Conservation (phyloP, 768 basidiomycete species). For the Pleurotus pulmonarius region DNA sequence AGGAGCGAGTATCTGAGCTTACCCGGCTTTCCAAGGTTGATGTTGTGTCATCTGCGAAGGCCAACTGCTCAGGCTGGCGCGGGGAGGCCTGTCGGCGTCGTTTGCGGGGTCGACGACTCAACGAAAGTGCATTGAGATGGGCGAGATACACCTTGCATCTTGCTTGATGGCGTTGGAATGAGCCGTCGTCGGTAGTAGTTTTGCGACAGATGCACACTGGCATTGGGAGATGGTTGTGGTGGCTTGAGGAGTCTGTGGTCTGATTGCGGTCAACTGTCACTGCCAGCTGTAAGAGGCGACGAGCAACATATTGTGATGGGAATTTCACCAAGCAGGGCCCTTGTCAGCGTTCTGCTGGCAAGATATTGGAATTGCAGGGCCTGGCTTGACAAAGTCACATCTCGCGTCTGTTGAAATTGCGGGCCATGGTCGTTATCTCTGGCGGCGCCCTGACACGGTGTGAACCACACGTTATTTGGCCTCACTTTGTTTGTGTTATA, state of each 20-base stretch:
- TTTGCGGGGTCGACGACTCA: too few relatives aligned
- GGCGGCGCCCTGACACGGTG: not conserved
- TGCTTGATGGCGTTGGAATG: too few relatives aligned
- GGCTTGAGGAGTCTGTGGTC: constrained; percentile 13
- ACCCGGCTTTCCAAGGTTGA: too few relatives aligned
- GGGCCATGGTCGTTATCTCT: not conserved
- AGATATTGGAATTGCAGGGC: not conserved
- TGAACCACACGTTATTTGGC: not conserved
- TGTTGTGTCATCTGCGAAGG: too few relatives aligned
- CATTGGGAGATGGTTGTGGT: constrained; percentile 10
- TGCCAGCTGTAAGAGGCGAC: constrained; percentile 15
- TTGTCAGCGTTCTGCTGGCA: not conserved
- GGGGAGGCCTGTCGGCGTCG: too few relatives aligned
- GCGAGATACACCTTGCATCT: too few relatives aligned
- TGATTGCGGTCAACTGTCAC: too few relatives aligned
- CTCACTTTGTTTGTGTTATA: not conserved
- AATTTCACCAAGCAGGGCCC: constrained; percentile 15
- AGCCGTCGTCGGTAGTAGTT: too few relatives aligned
- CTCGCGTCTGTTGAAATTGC: not conserved
- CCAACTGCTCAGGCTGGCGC: too few relatives aligned
- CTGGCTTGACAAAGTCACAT: not conserved
- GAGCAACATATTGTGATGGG: not conserved
- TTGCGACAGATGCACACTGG: constrained; percentile 10
- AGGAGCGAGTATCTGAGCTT: too few relatives aligned
- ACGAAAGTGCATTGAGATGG: too few relatives aligned